Base-by-base conservation (phyloP, 2,329 filamentous ascomycete species). In the Scolecobasidium constrictum region DNA sequence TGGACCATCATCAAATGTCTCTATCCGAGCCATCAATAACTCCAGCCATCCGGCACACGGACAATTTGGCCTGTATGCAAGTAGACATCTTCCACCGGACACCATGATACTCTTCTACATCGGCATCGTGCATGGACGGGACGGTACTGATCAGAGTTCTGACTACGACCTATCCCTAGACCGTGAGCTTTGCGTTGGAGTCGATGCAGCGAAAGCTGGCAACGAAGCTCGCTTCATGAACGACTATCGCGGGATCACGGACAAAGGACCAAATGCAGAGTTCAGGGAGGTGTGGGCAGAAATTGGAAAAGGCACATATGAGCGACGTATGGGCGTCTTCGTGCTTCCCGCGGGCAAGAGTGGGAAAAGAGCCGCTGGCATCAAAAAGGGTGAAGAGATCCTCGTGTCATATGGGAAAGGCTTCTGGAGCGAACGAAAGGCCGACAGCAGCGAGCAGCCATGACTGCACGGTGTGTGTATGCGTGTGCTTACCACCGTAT, bases 141-240 rank as follows among this genome's bases (percentile, higher is more conserved):
- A 51, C 44, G 58, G 66, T 37, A 56, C 52, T 22, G 62, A 73
- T 46, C 53, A 57, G 13, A 48, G 53, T 3, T 69, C 65, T 15
- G 62, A 71, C 52, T 73, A 74, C 53, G 71, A 74, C 48, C 57
- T 74, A 4, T 66, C 59, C 17, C 56, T 73, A 12, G 69, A 73
- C 52, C 60, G 68, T 17, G 67, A 73, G 3, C 49, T 66, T 5
- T 66, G 59, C 9, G 52, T 73, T 9, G 64, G 64, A 15, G 62
- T 73, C 7, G 71, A 74, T 49, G 69, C 68, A 3, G 61, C 62
- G 1, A 55, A 52, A 2, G 62, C 63, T 48, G 71, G 70, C 20
- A 73, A 73, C 48, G 69, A 73, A 49, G 64, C 66, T 4, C 58
- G 71, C 35, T 73, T 70, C 48, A 64, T 69, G 46, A 74, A 74